Evolutionary conservation across 805 yeast genomes (phyloP).

Genomic region (Schwanniomyces occidentalis): DNA sequence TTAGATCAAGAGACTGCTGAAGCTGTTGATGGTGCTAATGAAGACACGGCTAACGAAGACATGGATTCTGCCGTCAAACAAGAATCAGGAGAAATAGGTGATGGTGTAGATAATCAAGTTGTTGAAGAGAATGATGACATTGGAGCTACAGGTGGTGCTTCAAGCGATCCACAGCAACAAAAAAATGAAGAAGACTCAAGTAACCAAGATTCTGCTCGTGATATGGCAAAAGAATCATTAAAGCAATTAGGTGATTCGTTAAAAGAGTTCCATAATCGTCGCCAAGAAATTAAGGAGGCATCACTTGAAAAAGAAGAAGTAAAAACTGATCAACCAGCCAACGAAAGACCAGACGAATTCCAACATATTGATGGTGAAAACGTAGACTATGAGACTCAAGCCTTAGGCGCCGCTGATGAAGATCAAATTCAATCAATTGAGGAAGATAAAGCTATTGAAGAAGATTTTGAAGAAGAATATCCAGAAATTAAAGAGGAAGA

Average conservation of each 20-base stretch:
- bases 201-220: conserved; percentile 54
- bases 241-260: conserved; percentile 89
- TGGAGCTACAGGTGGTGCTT: conserved; percentile 63
- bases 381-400: conserved; percentile 81
- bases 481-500: conserved; percentile 27
- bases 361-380: conserved; percentile 81
- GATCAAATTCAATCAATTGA: conserved; percentile 77
- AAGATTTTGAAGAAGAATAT: conserved; percentile 44
- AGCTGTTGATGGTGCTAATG: conserved; percentile 55
- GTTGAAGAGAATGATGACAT: conserved; percentile 63
- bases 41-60: conserved; percentile 43
- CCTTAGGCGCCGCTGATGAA: conserved; percentile 83
- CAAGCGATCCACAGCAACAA: conserved; percentile 36
- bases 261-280: conserved; percentile 88
- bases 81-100: conserved; percentile 59
- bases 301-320: conserved; percentile 46
- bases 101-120: conserved; percentile 58
- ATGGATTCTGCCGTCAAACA: conserved; percentile 62
- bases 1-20: conserved; percentile 41
- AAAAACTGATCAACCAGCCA: conserved; percentile 52
- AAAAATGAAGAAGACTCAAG: conserved; percentile 34
- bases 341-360: conserved; percentile 79
- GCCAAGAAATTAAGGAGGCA: conserved; percentile 81
- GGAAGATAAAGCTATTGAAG: conserved; percentile 81
- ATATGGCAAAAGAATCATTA: conserved; percentile 71